phyloP scores from a whole-genome alignment of 768 basidiomycete genomes.

The Clathrus columnatus region DNA sequence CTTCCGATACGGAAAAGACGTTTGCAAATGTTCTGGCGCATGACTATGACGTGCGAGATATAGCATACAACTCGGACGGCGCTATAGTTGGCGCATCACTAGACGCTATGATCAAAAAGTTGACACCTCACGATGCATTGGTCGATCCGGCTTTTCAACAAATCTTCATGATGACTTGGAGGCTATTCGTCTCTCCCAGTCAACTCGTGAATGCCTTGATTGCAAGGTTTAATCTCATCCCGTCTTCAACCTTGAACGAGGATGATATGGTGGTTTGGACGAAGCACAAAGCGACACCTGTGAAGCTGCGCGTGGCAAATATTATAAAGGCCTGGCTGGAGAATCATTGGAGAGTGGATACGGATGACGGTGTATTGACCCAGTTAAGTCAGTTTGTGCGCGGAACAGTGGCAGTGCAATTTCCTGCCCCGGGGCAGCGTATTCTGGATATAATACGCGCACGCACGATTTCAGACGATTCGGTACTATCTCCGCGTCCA shows the following conservation, averaged over 20 bases:
- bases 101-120: slow-evolving; percentile 85
- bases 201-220: slow-evolving; percentile 74
- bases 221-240: slow-evolving; percentile 71
- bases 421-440: slow-evolving; percentile 61
- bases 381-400: slow-evolving; percentile 51
- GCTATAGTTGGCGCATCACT: slow-evolving; percentile 87
- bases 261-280: slow-evolving; percentile 71
- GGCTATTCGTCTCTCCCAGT: slow-evolving; percentile 73
- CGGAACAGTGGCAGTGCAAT: slow-evolving; percentile 52
- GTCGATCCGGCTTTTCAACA: slow-evolving; percentile 81
- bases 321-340: slow-evolving; percentile 95
- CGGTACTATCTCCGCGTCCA: slow-evolving; percentile 33
- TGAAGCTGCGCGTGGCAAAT: slow-evolving; percentile 85
- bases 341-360: slow-evolving; percentile 71
- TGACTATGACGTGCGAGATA: slow-evolving; percentile 77
- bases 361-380: slow-evolving; percentile 59
- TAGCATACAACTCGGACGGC: slow-evolving; percentile 85
- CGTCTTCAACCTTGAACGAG: slow-evolving; percentile 46
- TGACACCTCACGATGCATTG: slow-evolving; percentile 90
- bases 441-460: slow-evolving; percentile 59
- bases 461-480: slow-evolving; percentile 29
- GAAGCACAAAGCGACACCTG: slow-evolving; percentile 79
- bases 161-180: slow-evolving; percentile 94
- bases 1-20: slow-evolving; percentile 26
- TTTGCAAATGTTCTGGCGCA: slow-evolving; percentile 52